Base-by-base conservation (phyloP, 2,329 filamentous ascomycete genomes). In the Capronia coronata region DNA sequence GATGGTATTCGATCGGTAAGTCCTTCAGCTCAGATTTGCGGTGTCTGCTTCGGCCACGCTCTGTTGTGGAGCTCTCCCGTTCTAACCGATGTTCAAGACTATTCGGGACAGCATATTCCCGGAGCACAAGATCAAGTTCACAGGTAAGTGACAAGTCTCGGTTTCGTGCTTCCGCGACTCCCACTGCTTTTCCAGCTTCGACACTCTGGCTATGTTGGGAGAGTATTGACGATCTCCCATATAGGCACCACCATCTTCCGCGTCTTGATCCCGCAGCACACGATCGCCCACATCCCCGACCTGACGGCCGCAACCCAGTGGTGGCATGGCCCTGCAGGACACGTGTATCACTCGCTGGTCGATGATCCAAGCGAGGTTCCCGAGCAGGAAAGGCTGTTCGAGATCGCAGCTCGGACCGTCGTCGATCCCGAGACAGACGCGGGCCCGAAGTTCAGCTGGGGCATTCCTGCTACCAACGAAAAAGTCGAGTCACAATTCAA, bases 241-340 rank as follows among this genome's bases (percentile, higher is more conserved):
- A 4, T 25, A 25, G 73, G 73, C 1, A 75, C 69, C 1, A 75
- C 69, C 1, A 74, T 75, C 39, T 76, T 70, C 67, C 69, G 73
- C 2, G 63, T 68, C 0, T 56, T 75, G 6, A 61, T 75, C 3
- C 68, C 70, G 1, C 64, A 62, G 39, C 65, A 61, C 30, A 61
- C 54, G 37, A 65, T 70, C 16, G 63, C 55, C 40, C 61, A 68
- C 32, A 62, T 62, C 32, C 61, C 46, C 30, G 62, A 56, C 58
- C 68, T 63, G 56, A 66, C 55, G 37, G 51, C 43, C 3, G 46
- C 54, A 2, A 72, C 68, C 0, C 64, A 63, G 2, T 74, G 70
- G 71, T 74, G 71, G 71, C 69, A 72, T 57, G 64, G 67, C 2
- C 66, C 68, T 2, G 61, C 63, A 0, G 68, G 68, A 2, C 71